A percentile compares a stretch with the other conserved stretches of the same genome.
phyloP scores from a whole-genome alignment of 2,329 filamentous ascomycete genomes.

The Ophiocordyceps sinensis region DNA sequence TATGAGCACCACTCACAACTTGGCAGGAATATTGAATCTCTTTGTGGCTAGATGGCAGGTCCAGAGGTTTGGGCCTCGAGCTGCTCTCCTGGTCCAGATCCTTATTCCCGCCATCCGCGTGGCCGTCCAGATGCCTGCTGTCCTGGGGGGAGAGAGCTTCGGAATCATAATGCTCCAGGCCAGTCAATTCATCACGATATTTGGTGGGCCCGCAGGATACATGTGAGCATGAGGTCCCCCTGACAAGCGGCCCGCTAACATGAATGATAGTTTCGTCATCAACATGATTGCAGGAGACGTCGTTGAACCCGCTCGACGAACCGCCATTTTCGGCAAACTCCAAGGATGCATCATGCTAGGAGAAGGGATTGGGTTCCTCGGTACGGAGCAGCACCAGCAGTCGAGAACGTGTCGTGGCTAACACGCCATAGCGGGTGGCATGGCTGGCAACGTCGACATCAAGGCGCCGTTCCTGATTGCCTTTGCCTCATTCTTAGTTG shows the following conservation, averaged over 20 bases:
- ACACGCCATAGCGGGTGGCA: constrained; percentile 35
- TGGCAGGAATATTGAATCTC: constrained; percentile 39
- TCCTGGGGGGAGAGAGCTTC: constrained; percentile 40
- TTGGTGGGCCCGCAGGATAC: constrained; percentile 57
- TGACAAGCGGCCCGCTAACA: not conserved
- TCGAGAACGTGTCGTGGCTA: not conserved
- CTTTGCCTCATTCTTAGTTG: constrained; percentile 36
- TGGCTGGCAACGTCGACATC: constrained; percentile 49
- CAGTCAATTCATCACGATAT: constrained; percentile 51
- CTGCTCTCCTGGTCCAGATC: constrained; percentile 47
- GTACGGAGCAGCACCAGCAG: constrained; percentile 16
- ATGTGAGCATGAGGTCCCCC: constrained; percentile 22
- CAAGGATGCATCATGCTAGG: constrained; percentile 56
- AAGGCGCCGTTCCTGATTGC: constrained; percentile 50
- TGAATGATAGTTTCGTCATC: constrained; percentile 33
- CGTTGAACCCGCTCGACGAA: constrained; percentile 43
- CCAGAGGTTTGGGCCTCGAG: constrained; percentile 49
- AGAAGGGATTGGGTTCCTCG: constrained; percentile 45
- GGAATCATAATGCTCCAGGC: constrained; percentile 57
- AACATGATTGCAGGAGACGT: constrained; percentile 57
- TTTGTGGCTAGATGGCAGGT: constrained; percentile 54
- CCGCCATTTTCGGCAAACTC: constrained; percentile 48
- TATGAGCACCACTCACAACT: not conserved
- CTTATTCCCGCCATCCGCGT: constrained; percentile 51
- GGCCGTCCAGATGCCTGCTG: constrained; percentile 48